Evolutionary conservation across 2,329 filamentous ascomycete genomes (phyloP), one percentile per base, ranked within the genome.

Genomic region (Penicillium sp.): DNA sequence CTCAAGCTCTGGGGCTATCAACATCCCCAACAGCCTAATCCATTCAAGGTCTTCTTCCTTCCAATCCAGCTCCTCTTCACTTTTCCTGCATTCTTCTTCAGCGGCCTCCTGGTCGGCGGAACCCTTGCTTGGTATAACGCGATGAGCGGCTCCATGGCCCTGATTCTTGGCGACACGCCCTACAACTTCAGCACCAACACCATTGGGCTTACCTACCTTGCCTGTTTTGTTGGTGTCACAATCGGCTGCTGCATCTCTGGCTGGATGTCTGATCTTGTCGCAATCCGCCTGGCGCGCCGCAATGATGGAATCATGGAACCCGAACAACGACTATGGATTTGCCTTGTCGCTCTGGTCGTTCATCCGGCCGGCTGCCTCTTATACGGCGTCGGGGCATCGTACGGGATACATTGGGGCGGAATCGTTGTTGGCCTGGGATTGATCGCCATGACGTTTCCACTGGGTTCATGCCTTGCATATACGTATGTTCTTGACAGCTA

Each of bases 401-500:
- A 59, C 3, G 29, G 29, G 7, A 26, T 59, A 1, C 57, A 59
- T 19, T 59, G 57, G 57, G 49, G 31, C 11, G 49, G 23, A 4
- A 15, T 59, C 1, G 38, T 46, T 3, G 19, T 59, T 30, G 57
- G 57, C 8, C 13, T 59, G 19, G 57, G 23, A 7, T 38, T 53
- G 3, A 54, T 59, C 11, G 11, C 57, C 9, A n/a, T 21, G 29
- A 48, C 38, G 5, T 17, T 59, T 7, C 38, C 44, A 1, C 23
- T 59, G 49, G 57, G 57, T 7, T 47, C 53, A 8, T 7, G n/a
- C 7, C 61, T 73, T 50, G 69, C 71, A 35, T 64, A 72, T 21
- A 70, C 62, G 11, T 75, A 75, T 57, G 64, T 61, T 3, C 58
- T 75, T 8, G 72, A 75, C 58, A 69, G 67, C 47, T 71, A 70